phyloP scores from a whole-genome alignment of 1,284 basidiomycete genomes.

The Irpex sp. region DNA sequence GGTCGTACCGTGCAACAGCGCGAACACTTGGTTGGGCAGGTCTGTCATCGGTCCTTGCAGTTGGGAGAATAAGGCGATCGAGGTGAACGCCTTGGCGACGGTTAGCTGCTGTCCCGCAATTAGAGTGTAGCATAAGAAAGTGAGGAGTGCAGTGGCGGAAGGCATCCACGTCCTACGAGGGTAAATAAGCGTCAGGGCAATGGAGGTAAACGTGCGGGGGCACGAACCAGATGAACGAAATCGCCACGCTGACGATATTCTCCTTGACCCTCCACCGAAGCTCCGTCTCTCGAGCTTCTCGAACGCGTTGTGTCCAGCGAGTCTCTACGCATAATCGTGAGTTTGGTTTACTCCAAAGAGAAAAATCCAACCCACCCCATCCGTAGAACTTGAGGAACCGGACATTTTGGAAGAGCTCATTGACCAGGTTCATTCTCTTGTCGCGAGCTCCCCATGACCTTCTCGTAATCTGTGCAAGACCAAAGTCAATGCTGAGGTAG shows the following conservation, averaged over 20 bases:
- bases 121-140: constrained; percentile 62
- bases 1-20: constrained; percentile 50
- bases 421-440: constrained; percentile 68
- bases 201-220: neutral
- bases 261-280: constrained; percentile 59
- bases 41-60: constrained; percentile 61
- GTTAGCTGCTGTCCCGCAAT: constrained; percentile 53
- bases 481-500: neutral
- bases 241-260: constrained; percentile 51
- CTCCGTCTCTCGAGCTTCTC: constrained; percentile 48
- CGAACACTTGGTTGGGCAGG: constrained; percentile 57
- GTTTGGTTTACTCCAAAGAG: too few relatives aligned
- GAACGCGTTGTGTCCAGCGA: constrained; percentile 47
- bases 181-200: neutral
- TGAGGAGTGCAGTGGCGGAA: constrained; percentile 56
- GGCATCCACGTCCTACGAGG: constrained; percentile 60
- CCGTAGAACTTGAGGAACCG: constrained; percentile 70
- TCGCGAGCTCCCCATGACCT: constrained; percentile 69
- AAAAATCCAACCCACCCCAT: constrained; percentile 43
- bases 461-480: constrained; percentile 43
- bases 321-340: constrained; percentile 15
- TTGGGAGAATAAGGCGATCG: constrained; percentile 59
- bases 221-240: constrained; percentile 57
- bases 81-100: constrained; percentile 65
- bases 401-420: constrained; percentile 73